Base-by-base conservation (phyloP, 2,329 filamentous ascomycete genomes). In the Coniochaeta hoffmannii region DNA sequence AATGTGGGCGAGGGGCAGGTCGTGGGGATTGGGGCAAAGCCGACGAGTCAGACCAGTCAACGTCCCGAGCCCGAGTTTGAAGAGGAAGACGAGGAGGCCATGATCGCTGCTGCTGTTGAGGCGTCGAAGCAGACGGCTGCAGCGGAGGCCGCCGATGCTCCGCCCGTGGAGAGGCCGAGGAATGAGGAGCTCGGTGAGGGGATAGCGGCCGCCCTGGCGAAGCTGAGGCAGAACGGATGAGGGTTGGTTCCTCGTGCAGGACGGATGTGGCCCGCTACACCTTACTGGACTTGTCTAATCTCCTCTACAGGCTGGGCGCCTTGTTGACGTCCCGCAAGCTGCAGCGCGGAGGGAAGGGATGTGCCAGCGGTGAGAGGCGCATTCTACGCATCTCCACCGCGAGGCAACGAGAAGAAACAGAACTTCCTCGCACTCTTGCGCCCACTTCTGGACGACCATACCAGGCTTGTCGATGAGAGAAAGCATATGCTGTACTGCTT, bases 121-220 rank as follows among this genome's bases (percentile, higher is more conserved):
- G 74, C 76, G 59, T 75, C 74, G 14, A 76, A 70, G 63, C 73
- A 66, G 57, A 73, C 69, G 22, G 65, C 71, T 28, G 56, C 12
- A 26, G 41, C 6, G 41, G 65, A 71, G 30, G 56, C 35, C 3
- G 35, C 3, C 15, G 61, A 61, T 53, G 28, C 30, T 51, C 31
- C 49, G 17, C 31, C 49, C 28, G 28, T 31, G 10, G 28, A 31
- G 14, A 31, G 49, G 11, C 36, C 62, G 19, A 61, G 60, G 38
- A 69, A 71, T 34, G 73, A 79, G 5, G 68, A 76, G 31, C 68
- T 87, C 5, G 76, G 76, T 57, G 81, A 76, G 49, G 82, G 84
- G 2, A 70, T 87, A 50, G 81, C 83, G 49, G 81, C 80, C 31
- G 84, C 84, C 15, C 64, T 87, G 58, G 82, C 82, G 8, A 83